Evolutionary conservation across 805 yeast species (phyloP), one percentile per base, ranked within the genome.

Genomic region (Lipomyces orientalis): DNA sequence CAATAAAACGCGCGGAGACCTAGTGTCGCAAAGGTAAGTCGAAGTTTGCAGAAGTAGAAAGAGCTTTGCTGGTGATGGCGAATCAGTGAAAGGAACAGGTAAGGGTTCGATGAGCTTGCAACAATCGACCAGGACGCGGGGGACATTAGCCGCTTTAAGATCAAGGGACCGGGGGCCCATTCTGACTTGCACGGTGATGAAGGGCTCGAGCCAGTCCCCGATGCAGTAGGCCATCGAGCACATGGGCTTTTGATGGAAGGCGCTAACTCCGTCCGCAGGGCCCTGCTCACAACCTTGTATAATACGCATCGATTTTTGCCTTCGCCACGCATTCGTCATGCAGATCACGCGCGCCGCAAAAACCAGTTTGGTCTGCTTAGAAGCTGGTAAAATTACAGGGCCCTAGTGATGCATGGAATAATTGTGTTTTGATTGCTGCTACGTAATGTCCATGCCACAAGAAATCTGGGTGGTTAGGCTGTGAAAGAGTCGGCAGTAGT

Each of bases 1-100:
- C 63, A 39, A 61, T 46, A 34, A 49, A 49, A 37, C 43, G 43
- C 43, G 14, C 43, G 14, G 43, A 35, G 39, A 35, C 16, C 43
- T 14, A 37, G 43, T 37, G 14, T 37, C 14, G 43, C 16, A 37
- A 37, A 5, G 43, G 43, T n/a, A 37, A 37, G 16, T 37, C 6
- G 14, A 2, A 25, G 1, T 2, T 25, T 25, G 1, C 43, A 4
- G 12, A 37, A 35, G 43, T 37, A 37, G 43, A 9, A 37, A 37
- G 16, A 37, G 14, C 43, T 12, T 12, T 5, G 14, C 10, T 35
- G 16, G 43, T 37, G 29, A 25, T 37, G 16, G 43, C 16, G 43
- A 37, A 37, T 16, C 43, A 37, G 16, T 16, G 14, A 37, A 9
- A 37, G 43, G 43, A 9, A 37, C 43, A 37, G 43, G 43, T 37